Evolutionary conservation across 768 basidiomycete genomes (phyloP), one percentile per base, ranked within the genome.

Genomic region (Xanthoconium stramineum): DNA sequence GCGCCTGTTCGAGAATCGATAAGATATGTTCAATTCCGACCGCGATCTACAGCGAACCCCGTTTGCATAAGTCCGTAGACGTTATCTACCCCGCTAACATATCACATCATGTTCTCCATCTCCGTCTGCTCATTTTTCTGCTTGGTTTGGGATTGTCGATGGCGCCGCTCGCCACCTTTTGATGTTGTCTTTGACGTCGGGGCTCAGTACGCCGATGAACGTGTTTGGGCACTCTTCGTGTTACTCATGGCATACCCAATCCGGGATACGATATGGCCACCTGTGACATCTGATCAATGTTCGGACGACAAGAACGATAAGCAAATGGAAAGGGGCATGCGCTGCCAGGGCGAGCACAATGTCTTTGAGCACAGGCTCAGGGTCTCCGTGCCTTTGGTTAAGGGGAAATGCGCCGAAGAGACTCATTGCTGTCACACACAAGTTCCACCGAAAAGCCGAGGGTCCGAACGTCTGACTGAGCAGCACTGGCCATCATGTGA

Each of bases 331-430:
- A n/a, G n/a, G n/a, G 37, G 28, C 40, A 11, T 62, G 80, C 75
- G 75, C 70, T 0, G 91, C 91, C 20, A 93, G 77, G 5, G 78
- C 79, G 14, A 92, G 76, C 77, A 50, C 77, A 79, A 67, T 92
- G 91, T 50, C 89, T 71, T 74, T 91, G 80, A 9, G 77, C 84
- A 80, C 51, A 91, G 72, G 58, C 81, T 83, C 53, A 91, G 81
- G 7, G 89, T 91, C 74, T 91, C 89, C 30, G 91, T 76, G 35
- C 89, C 89, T n/a, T 64, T 88, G 86, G n/a, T 91, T 72, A 11
- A 91, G 78, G 43, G 89, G 77, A 75, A 90, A 90, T 2, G 85
- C 86, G 6, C 72, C 83, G 65, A 91, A 88, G 30, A 89, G 86
- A 70, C 86, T 88, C 61, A 88, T 76, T 32, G 83, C 73, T 68